Evolutionary conservation across 257 asterid species (phyloP).

Genomic region (Perilla frutescens): DNA sequence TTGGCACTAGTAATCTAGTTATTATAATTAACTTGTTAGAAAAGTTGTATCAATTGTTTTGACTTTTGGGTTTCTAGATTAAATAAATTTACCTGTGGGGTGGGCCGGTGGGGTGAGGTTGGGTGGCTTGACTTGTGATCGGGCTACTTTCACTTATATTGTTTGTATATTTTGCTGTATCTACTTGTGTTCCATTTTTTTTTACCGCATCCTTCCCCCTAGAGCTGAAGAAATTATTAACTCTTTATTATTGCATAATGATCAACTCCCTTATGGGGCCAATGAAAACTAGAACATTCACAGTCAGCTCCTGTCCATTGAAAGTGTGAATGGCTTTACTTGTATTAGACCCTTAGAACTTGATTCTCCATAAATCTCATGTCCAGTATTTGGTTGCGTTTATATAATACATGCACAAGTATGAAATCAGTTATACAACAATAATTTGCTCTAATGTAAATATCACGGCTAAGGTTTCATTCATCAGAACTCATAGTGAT

Average conservation of each 20-base stretch:
- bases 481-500: not conserved
- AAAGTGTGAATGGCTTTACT: slow-evolving; percentile 1
- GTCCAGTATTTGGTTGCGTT: slow-evolving; percentile 1
- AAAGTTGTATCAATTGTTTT: slow-evolving; percentile 12
- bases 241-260: slow-evolving; percentile 7
- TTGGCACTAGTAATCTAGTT: slow-evolving; percentile 13
- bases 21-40: slow-evolving; percentile 4
- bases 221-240: slow-evolving; percentile 1
- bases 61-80: not conserved
- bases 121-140: slow-evolving; percentile 10
- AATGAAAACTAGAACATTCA: slow-evolving; percentile 14
- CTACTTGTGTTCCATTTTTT: slow-evolving; percentile 2
- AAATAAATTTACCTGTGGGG: not conserved
- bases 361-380: slow-evolving; percentile 10
- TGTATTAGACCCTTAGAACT: slow-evolving; percentile 7
- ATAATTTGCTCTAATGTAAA: not conserved
- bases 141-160: slow-evolving; percentile 10
- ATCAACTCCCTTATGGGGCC: not conserved
- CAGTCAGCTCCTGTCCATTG: not conserved
- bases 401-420: not conserved
- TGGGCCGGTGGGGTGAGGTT: not conserved
- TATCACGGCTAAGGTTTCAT: not conserved
- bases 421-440: not conserved
- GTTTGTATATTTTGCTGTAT: not conserved
- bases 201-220: slow-evolving; percentile 13